Evolutionary conservation across 495 filamentous ascomycete genomes (phyloP).

Genomic region (Aspergillus steynii): DNA sequence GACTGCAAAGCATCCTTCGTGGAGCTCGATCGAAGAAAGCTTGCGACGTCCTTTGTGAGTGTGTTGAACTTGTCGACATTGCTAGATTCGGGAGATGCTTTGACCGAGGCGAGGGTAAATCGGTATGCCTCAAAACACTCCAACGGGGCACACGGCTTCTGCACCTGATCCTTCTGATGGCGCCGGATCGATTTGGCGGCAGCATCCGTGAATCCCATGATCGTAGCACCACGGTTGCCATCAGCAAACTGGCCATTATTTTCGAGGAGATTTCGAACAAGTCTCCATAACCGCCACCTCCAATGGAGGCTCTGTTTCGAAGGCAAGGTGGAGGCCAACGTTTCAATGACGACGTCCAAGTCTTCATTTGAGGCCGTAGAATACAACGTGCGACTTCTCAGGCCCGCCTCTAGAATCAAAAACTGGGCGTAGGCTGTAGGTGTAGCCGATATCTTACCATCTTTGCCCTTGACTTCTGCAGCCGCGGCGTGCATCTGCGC

Average conservation of each 20-base stretch:
- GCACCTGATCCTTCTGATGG: conserved; percentile 31
- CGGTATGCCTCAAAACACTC: conserved; percentile 46
- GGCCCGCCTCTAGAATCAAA: conserved; percentile 40
- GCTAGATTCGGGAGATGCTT: conserved; percentile 19
- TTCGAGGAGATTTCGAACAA: conserved; percentile 36
- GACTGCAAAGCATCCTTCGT: conserved; percentile 29
- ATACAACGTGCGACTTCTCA: conserved; percentile 27
- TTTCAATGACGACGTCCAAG: conserved; percentile 29
- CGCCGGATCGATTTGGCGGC: conserved; percentile 35
- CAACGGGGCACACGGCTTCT: conserved; percentile 26
- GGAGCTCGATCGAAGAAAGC: conserved; percentile 32
- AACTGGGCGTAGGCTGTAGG: conserved; percentile 39
- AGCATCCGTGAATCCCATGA: conserved; percentile 23
- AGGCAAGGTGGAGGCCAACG: conserved; percentile 31
- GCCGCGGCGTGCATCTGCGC: conserved; percentile 37
- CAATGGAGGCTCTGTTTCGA: conserved; percentile 42
- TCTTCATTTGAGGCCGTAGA: conserved; percentile 27
- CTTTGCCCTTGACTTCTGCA: conserved; percentile 26
- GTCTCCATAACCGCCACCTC: conserved; percentile 50
- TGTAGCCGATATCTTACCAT: conserved; percentile 32
- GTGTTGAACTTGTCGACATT: conserved; percentile 25
- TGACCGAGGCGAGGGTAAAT: conserved; percentile 33
- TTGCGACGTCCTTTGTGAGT: conserved; percentile 29
- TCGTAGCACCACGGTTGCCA: conserved; percentile 17
- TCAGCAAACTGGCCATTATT: conserved; percentile 29